Base-by-base conservation (phyloP, 257 asterid genomes). In the Fraxinus excelsior region DNA sequence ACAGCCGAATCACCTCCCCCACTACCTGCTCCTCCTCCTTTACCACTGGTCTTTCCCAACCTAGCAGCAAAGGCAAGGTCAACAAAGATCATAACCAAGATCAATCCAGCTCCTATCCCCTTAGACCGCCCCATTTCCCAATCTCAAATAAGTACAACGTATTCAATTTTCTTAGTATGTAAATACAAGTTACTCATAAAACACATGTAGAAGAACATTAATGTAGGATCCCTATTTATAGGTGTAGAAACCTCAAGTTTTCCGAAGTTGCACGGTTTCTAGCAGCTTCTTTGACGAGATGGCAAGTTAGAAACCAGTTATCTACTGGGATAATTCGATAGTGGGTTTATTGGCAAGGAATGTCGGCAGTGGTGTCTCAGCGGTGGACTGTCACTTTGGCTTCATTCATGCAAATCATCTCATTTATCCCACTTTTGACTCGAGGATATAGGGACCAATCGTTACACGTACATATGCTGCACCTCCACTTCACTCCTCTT, bases 1-100 rank as follows among this genome's bases (percentile, higher is more conserved):
- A 72, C 87, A 0, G 73, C 74, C 0, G 69, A 71, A 1, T 80
- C 80, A 0, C 83, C 83, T 0, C 85, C 82, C 0, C 84, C 87
- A 0, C 82, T 82, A 0, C 66, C 80, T 0, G n/a, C 68, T 1
- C 82, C 85, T 0, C 80, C 80, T 9, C 84, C 88, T 14, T 35
- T 67, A 13, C 76, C 86, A 13, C 67, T 40, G 1, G 10, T 40
- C 70, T 76, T 87, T 5, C 83, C 77, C 23, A 78, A 35, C 85
- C 94, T 87, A 78, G 89, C 94, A 11, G 87, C 87, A 51, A 84
- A 49, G 23, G 86, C 87, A 82, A 87, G 80, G 78, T 89, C 94
- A 72, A 85, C 82, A 78, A 87, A 77, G 76, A 86, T 46, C 86
- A 91, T 69, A 67, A 79, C 60, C 79, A 91, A 64, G 68, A 62